Evolutionary conservation across 306 rosid genomes (phyloP).

Genomic region (Rosa chinensis): DNA sequence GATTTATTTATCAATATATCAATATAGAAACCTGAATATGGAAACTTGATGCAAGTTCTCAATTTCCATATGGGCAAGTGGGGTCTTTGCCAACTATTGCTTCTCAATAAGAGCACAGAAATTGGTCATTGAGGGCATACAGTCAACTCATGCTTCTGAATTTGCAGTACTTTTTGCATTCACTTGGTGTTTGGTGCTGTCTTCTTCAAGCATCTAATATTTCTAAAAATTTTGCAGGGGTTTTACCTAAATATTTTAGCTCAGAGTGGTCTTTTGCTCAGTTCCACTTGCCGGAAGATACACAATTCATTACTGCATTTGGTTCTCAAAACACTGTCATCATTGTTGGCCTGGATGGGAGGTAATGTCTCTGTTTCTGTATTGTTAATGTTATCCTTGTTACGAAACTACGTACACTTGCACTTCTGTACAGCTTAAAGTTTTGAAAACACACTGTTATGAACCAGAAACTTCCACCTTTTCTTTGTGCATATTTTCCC

Average conservation of each 20-base stretch:
- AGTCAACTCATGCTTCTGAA: constrained; percentile 23
- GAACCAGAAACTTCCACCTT: not conserved
- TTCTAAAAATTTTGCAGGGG: constrained; percentile 46
- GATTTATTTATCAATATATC: not conserved
- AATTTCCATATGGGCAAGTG: constrained; percentile 19
- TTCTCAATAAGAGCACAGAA: not conserved
- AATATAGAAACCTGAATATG: constrained; percentile 8
- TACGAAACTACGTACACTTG: not conserved
- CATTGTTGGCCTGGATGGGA: constrained; percentile 85
- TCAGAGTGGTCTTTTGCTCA: constrained; percentile 98
- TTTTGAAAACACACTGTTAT: not conserved
- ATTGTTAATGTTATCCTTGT: not conserved
- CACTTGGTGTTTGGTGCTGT: constrained; percentile 11
- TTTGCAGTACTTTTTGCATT: not conserved
- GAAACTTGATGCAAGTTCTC: constrained; percentile 15
- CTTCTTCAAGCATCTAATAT: constrained; percentile 11
- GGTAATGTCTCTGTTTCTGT: constrained; percentile 38
- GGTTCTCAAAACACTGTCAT: constrained; percentile 74
- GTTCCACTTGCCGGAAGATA: constrained; percentile 74
- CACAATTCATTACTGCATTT: constrained; percentile 76
- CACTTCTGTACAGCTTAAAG: not conserved
- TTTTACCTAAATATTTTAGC: constrained; percentile 94
- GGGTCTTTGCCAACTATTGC: not conserved
- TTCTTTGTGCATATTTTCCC: not conserved
- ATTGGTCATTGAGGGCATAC: not conserved